Evolutionary conservation across 2,329 filamentous ascomycete species (phyloP).

Genomic region (Erysiphe neolycopersici): DNA sequence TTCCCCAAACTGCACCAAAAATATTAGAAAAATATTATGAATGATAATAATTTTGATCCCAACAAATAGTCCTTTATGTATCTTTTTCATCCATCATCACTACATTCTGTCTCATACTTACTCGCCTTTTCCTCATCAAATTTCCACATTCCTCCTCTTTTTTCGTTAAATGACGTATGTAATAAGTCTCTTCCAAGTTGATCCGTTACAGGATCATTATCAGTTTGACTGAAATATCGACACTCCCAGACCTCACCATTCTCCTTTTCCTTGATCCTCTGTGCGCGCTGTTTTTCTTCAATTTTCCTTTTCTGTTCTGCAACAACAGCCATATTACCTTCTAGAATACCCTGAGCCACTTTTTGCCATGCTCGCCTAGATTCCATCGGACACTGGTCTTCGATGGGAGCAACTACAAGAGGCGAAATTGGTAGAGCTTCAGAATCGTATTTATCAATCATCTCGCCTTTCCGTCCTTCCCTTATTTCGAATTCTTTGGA

Average conservation of each 20-base stretch:
- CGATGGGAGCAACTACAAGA: constrained; percentile 42
- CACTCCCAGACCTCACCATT: constrained; percentile 57
- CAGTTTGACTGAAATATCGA: constrained; percentile 44
- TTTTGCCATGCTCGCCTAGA: constrained; percentile 69
- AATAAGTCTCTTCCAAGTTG: constrained; percentile 17
- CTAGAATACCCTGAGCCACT: constrained; percentile 55
- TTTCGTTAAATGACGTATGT: constrained; percentile 18
- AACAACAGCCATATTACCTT: constrained; percentile 62
- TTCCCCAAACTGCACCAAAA: too few species aligned
- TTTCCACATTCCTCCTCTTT: constrained; percentile 44
- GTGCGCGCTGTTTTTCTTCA: constrained; percentile 62
- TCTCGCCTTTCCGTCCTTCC: constrained; percentile 27
- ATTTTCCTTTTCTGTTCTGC: constrained; percentile 63
- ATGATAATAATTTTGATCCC: too few species aligned
- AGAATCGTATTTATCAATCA: constrained; percentile 35
- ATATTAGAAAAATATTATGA: too few species aligned
- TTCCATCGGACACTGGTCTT: constrained; percentile 66
- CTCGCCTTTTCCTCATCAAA: constrained; percentile 25
- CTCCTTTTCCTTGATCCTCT: constrained; percentile 46
- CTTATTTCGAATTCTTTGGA: constrained; percentile 58
- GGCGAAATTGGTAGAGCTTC: constrained; percentile 31
- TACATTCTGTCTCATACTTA: neutral
- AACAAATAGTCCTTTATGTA: too few species aligned
- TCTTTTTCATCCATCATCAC: too few species aligned
- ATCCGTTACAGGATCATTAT: constrained; percentile 19